Evolutionary conservation across 768 basidiomycete species (phyloP).

Genomic region (Bullera alba): DNA sequence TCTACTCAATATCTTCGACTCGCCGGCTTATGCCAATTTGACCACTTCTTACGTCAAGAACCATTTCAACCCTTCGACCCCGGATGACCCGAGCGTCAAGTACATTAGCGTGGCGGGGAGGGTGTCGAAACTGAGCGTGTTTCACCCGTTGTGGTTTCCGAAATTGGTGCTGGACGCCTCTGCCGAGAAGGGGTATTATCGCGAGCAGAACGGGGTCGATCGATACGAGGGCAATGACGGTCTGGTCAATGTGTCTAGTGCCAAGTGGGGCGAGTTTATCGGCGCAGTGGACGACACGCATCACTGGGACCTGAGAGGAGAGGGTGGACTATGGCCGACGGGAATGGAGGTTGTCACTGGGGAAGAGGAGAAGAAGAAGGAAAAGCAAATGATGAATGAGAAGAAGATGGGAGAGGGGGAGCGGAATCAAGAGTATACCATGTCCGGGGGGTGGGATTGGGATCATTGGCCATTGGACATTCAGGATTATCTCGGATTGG

Average conservation of each 20-base stretch:
- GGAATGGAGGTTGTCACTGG: conserved; percentile 9
- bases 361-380: conserved; percentile 1
- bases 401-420: conserved; percentile 9
- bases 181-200: conserved; percentile 56
- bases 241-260: conserved; percentile 71
- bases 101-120: conserved; percentile 89
- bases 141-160: conserved; percentile 91
- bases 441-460: conserved; percentile 34
- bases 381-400: conserved; percentile 13
- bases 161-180: conserved; percentile 86
- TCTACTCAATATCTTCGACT: conserved; percentile 81
- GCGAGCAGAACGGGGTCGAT: conserved; percentile 37
- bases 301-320: conserved; percentile 93
- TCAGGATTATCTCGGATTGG: conserved; percentile 49
- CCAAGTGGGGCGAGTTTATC: conserved; percentile 92
- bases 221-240: conserved; percentile 70
- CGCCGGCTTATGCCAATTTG: conserved; percentile 91
- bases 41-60: conserved; percentile 66
- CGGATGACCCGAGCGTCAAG: conserved; percentile 65
- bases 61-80: conserved; percentile 52
- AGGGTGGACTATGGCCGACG: conserved; percentile 54
- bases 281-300: conserved; percentile 83
- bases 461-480: conserved; percentile 8
- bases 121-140: conserved; percentile 48
- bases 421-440: neutral